Evolutionary conservation across 805 yeast species (phyloP).

Genomic region (Kodamaea leandrae): DNA sequence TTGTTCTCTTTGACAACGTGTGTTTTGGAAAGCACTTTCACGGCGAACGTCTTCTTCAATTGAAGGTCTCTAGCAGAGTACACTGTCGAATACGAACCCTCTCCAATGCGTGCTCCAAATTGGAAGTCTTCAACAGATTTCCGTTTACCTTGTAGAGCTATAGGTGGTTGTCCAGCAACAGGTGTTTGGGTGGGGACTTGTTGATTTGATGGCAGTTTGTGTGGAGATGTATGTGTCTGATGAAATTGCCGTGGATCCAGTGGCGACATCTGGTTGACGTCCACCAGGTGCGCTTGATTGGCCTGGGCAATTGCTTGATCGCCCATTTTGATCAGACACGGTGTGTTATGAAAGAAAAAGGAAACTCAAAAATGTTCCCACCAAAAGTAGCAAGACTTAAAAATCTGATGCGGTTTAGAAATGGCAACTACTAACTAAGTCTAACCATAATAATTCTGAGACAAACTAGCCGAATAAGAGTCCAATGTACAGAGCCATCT

Average conservation of each 20-base stretch:
- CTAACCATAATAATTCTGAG: no score
- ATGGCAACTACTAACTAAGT: no score
- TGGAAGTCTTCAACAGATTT: constrained; percentile 79
- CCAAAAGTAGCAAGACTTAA: no score
- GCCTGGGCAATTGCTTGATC: not conserved
- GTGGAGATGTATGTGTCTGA: not conserved
- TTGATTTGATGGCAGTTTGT: no score
- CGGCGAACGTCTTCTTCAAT: constrained; percentile 77
- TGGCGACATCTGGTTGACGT: not conserved
- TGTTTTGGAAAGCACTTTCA: constrained; percentile 84
- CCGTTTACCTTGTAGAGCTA: no score
- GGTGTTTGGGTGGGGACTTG: no score
- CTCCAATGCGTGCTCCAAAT: constrained; percentile 86
- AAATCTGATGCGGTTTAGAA: no score
- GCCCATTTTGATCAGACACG: not conserved
- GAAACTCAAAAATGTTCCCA: not conserved
- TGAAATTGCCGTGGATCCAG: not conserved
- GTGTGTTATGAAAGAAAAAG: not conserved
- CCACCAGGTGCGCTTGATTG: no score
- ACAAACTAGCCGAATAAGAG: no score
- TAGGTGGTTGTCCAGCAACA: no score
- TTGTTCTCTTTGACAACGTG: constrained; percentile 94
- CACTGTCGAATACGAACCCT: constrained; percentile 94
- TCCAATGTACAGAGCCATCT: no score
- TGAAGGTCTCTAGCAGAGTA: constrained; percentile 78